These are phyloP conservation scores for Rhytidhysteron rufulum DNA, from an alignment of 2,329 filamentous ascomycete genomes.

Conservation along the genomic window DNA sequence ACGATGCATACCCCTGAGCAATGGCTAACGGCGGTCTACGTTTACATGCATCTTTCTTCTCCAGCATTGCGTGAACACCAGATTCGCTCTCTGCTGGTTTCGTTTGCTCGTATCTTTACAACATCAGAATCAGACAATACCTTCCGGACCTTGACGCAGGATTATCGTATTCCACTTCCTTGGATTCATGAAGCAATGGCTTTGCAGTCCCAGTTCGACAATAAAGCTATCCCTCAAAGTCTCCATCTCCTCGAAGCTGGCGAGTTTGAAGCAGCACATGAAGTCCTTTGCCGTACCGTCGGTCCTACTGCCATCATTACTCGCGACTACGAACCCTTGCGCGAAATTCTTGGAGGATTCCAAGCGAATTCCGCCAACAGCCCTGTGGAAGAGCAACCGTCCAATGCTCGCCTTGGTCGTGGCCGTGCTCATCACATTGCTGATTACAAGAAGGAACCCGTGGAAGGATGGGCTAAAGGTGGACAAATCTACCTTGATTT, in stretches of 20 bases:
- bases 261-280: slow-evolving; percentile 76
- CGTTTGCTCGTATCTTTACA: slow-evolving; percentile 62
- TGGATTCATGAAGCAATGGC: slow-evolving; percentile 91
- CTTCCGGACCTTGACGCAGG: slow-evolving; percentile 59
- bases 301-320: slow-evolving; percentile 80
- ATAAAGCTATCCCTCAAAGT: slow-evolving; percentile 56
- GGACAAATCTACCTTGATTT: slow-evolving; percentile 74
- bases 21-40: slow-evolving; percentile 60
- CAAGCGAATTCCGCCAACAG: slow-evolving; percentile 43
- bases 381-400: slow-evolving; percentile 9
- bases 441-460: slow-evolving; percentile 27
- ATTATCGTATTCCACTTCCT: slow-evolving; percentile 65
- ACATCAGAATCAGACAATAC: slow-evolving; percentile 54
- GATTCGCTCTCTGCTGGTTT: slow-evolving; percentile 58
- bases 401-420: slow-evolving; percentile 7
- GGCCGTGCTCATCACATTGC: not conserved
- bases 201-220: slow-evolving; percentile 70
- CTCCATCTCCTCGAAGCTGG: slow-evolving; percentile 73
- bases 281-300: slow-evolving; percentile 74
- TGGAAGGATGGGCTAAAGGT: slow-evolving; percentile 72
- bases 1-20: slow-evolving; percentile 31
- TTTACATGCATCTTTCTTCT: slow-evolving; percentile 70
- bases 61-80: slow-evolving; percentile 64
- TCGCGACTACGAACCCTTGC: slow-evolving; percentile 69
- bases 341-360: slow-evolving; percentile 69